A percentile compares a stretch with the other conserved stretches of the same genome.
phyloP scores from a whole-genome alignment of 257 asterid species.

The Fraxinus anomala region DNA sequence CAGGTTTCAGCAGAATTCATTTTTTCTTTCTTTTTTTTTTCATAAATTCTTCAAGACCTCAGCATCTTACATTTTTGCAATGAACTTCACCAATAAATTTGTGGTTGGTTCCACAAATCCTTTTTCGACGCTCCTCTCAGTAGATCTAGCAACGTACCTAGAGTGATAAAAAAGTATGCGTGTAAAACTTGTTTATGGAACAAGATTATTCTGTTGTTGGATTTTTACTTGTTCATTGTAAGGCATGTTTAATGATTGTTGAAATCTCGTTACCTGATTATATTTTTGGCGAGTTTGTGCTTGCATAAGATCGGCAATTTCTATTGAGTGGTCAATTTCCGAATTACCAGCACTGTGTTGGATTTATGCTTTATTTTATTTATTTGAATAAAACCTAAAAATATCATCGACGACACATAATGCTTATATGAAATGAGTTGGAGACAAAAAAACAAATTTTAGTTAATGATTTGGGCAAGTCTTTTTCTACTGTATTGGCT shows the following conservation, averaged over 20 bases:
- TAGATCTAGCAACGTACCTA: too few species aligned
- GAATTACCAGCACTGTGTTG: too few species aligned
- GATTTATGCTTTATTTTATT: too few species aligned
- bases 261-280: neutral
- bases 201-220: neutral
- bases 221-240: neutral
- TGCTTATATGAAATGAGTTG: too few species aligned
- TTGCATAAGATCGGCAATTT: too few species aligned
- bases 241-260: neutral
- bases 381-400: too few species aligned
- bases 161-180: too few species aligned
- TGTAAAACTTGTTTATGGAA: neutral
- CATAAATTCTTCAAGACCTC: neutral
- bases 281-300: too few species aligned
- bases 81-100: neutral
- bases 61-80: neutral
- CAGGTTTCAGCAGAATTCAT: slow-evolving; percentile 48
- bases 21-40: neutral
- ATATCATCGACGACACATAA: too few species aligned
- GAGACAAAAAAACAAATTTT: too few species aligned
- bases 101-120: neutral
- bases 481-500: neutral
- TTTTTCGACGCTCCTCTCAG: neutral
- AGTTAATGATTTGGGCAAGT: neutral
- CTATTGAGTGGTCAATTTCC: too few species aligned